These are phyloP conservation scores for Backusella tarrabulga DNA, from an alignment of 192 early-diverging fungal species.

Conservation along the genomic window DNA sequence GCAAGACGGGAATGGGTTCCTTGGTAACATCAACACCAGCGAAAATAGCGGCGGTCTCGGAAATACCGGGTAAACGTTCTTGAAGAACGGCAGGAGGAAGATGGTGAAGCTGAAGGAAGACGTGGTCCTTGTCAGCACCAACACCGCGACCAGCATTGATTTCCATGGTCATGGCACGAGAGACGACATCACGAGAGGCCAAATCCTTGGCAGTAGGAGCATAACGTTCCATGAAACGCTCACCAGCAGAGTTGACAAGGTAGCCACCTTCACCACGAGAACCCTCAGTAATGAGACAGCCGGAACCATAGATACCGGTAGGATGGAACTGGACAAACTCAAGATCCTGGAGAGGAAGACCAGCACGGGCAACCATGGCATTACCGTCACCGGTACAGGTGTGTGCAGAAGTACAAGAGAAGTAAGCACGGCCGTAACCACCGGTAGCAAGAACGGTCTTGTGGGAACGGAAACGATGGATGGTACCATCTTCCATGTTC, in stretches of 20 bases:
- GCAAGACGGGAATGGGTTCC: conserved; percentile 98
- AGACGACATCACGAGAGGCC: conserved; percentile 98
- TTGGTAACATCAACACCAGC: conserved; percentile 99
- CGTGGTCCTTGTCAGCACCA: conserved; percentile 94
- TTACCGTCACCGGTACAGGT: conserved; percentile 99
- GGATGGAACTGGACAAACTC: conserved; percentile 99
- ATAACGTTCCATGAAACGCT: conserved; percentile 99
- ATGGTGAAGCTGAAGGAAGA: conserved; percentile 94
- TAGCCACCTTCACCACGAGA: conserved; percentile 97
- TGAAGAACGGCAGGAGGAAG: conserved; percentile 88
- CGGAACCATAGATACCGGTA: conserved; percentile 98
- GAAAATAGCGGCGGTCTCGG: conserved; percentile 98
- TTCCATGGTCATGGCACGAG: conserved; percentile 97
- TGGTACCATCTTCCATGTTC: conserved; percentile 97
- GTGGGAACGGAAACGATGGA: conserved; percentile 97
- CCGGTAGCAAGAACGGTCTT: conserved; percentile 99
- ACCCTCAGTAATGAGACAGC: conserved; percentile 94
- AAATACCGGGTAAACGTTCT: conserved; percentile 96
- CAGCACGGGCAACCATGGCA: conserved; percentile 97
- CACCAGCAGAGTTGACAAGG: conserved; percentile 93
- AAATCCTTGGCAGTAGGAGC: conserved; percentile 98
- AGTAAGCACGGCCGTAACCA: conserved; percentile 99
- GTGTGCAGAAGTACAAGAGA: conserved; percentile 97
- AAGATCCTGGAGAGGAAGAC: conserved; percentile 95
- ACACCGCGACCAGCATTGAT: conserved; percentile 97